Evolutionary conservation across 345 rosid genomes (phyloP).

Genomic region (Theobroma cacao): DNA sequence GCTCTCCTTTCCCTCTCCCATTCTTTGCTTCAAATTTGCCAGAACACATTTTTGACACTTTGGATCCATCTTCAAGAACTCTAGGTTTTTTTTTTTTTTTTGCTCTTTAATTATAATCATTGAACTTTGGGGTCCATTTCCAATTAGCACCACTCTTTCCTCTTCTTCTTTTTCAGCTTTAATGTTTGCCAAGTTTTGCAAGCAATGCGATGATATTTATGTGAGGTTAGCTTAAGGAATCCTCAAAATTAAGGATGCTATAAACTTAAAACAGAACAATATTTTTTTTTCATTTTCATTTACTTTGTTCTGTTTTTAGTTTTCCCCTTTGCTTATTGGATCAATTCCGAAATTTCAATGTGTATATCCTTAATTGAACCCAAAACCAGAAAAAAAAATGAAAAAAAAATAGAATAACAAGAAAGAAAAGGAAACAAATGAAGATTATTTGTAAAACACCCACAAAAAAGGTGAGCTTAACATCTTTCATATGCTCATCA

Average conservation of each 20-base stretch:
- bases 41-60: not conserved
- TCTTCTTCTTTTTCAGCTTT: not conserved
- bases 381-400: not conserved
- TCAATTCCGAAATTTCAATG: not conserved
- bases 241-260: not conserved
- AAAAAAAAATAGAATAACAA: not conserved
- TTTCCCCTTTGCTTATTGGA: not conserved
- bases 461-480: not conserved
- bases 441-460: not conserved
- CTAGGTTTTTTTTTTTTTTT: not conserved
- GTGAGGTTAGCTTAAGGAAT: not conserved
- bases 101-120: not conserved
- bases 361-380: not conserved
- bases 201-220: not conserved
- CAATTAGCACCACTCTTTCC: too few relatives aligned
- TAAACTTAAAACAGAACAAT: not conserved
- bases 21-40: not conserved
- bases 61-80: not conserved
- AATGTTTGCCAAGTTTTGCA: not conserved
- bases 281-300: not conserved
- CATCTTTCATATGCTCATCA: slow-evolving; percentile 7
- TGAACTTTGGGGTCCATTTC: not conserved
- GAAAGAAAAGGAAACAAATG: not conserved
- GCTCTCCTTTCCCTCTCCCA: not conserved
- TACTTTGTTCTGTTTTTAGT: not conserved